These are phyloP conservation scores for Sclerotinia nivalis DNA, from an alignment of 2,329 filamentous ascomycete genomes.

Conservation along the genomic window DNA sequence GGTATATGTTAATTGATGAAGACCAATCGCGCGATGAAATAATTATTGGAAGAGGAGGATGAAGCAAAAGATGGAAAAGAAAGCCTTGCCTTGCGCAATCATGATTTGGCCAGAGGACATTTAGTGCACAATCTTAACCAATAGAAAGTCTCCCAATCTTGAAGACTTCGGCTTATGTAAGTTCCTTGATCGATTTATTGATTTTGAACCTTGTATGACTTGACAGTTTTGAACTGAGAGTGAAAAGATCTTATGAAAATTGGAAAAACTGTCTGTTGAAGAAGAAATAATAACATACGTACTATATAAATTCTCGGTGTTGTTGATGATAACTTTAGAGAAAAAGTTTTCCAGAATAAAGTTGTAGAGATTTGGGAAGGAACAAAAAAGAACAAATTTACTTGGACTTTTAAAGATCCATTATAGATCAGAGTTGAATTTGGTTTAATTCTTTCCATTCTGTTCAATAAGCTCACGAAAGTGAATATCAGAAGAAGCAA, in stretches of 20 bases:
- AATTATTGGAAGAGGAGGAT: constrained; percentile 21
- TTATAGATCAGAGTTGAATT: constrained; percentile 1
- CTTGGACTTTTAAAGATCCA: not conserved
- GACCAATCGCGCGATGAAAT: constrained; percentile 20
- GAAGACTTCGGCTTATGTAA: not conserved
- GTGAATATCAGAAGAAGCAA: not conserved
- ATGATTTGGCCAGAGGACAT: not conserved
- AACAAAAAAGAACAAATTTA: not conserved
- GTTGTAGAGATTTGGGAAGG: not conserved
- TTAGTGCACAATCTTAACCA: constrained; percentile 4
- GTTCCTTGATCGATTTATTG: not conserved
- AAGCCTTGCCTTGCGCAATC: constrained; percentile 9
- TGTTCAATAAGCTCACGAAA: not conserved
- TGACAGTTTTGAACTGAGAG: no score
- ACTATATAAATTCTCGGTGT: not conserved
- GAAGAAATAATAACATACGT: not conserved
- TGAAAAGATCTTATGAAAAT: not conserved
- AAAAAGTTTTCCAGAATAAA: not conserved
- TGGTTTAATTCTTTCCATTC: not conserved
- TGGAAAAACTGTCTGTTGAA: not conserved
- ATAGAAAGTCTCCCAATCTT: not conserved
- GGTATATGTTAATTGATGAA: constrained; percentile 8
- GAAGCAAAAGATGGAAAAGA: constrained; percentile 16
- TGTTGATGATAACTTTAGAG: not conserved
- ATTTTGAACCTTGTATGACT: not conserved